Conservation (phyloP, 352 stramenopile species). For the Lagenidium giganteum region DNA sequence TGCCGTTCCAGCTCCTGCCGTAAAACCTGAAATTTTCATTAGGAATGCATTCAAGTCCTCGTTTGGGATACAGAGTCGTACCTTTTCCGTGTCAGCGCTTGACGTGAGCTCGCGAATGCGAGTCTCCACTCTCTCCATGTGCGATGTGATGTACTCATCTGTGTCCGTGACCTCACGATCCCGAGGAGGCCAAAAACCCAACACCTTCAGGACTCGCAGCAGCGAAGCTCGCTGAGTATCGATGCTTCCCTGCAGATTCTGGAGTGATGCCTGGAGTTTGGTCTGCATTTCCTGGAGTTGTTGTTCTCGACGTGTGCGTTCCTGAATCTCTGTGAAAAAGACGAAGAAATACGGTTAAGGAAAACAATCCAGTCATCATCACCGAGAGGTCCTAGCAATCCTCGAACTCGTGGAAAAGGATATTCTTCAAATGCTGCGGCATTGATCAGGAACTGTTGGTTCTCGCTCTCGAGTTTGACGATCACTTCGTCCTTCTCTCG, state of each 20-base stretch:
- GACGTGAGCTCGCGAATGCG: slow-evolving; percentile 54
- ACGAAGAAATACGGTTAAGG: slow-evolving; percentile 47
- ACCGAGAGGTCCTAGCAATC: neutral
- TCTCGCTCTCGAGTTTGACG: slow-evolving; percentile 78
- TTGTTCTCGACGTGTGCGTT: slow-evolving; percentile 55
- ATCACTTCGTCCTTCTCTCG: slow-evolving; percentile 47
- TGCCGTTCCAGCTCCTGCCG: slow-evolving; percentile 50
- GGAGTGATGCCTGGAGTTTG: slow-evolving; percentile 66
- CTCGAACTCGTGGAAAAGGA: slow-evolving; percentile 31
- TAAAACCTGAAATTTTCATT: slow-evolving; percentile 30
- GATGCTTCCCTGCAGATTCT: slow-evolving; percentile 43
- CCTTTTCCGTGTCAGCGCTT: slow-evolving; percentile 56
- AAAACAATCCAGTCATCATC: slow-evolving; percentile 9
- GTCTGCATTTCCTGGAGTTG: slow-evolving; percentile 56
- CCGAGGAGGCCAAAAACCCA: slow-evolving; percentile 18
- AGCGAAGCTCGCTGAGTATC: slow-evolving; percentile 50
- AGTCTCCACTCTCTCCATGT: slow-evolving; percentile 42
- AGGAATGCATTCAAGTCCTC: too few species aligned
- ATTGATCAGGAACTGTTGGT: slow-evolving; percentile 80
- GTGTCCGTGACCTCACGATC: slow-evolving; percentile 16
- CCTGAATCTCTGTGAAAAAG: slow-evolving; percentile 72
- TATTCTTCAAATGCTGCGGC: slow-evolving; percentile 84
- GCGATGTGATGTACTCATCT: slow-evolving; percentile 34
- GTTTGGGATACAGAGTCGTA: too few species aligned
- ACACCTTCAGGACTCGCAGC: slow-evolving; percentile 43